phyloP scores from a whole-genome alignment of 1,284 basidiomycete species.

The Fereydounia khargensis region DNA sequence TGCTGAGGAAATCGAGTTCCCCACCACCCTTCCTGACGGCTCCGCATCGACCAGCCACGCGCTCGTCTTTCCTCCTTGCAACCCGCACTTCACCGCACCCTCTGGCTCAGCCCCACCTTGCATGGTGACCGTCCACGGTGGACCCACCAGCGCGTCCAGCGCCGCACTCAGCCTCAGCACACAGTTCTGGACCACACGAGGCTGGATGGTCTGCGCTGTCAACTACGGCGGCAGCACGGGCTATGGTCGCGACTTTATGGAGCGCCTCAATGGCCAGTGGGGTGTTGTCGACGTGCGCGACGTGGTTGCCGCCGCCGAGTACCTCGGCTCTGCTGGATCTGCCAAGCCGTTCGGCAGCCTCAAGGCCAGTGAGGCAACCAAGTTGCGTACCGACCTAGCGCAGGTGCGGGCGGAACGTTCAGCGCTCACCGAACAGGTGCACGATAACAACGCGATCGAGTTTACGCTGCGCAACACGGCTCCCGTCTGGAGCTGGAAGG shows the following conservation, averaged over 20 bases:
- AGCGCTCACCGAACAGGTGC: conserved; percentile 4
- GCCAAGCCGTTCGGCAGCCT: conserved; percentile 6
- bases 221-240: conserved; percentile 71
- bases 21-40: conserved; percentile 39
- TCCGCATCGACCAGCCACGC: conserved; percentile 58
- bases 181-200: conserved; percentile 61
- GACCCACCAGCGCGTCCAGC: conserved; percentile 63
- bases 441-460: conserved; percentile 10
- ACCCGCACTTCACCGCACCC: conserved; percentile 63
- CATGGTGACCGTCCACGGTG: conserved; percentile 67
- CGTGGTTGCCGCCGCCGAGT: conserved; percentile 63
- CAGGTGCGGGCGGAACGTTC: background rate
- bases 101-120: conserved; percentile 67
- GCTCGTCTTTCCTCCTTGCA: conserved; percentile 67
- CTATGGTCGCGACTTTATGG: conserved; percentile 60
- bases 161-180: conserved; percentile 62
- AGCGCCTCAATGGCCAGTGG: conserved; percentile 67
- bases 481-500: conserved; percentile 7
- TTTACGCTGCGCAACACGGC: conserved; percentile 14
- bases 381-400: conserved; percentile 6
- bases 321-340: conserved; percentile 58
- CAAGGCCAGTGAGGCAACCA: conserved; percentile 3
- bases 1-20: conserved; percentile 38
- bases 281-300: conserved; percentile 69
- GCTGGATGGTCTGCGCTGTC: conserved; percentile 64